These are phyloP conservation scores for Vinca minor DNA, from an alignment of 257 asterid species.

Conservation along the genomic window DNA sequence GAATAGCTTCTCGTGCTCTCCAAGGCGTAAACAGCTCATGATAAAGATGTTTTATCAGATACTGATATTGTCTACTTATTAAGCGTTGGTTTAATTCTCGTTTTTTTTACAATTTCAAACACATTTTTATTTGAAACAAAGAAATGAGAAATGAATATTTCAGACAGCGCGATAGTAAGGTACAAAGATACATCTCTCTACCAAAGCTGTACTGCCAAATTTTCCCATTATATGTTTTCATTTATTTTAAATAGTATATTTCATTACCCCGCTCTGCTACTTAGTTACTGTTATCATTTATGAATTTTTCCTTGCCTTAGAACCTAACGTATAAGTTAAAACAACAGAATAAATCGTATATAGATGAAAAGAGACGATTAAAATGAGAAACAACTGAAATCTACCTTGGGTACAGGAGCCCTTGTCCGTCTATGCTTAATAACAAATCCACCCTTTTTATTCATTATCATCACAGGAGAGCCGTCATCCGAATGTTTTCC, in stretches of 20 bases:
- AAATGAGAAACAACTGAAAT: neutral
- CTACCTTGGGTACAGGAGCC: constrained; percentile 78
- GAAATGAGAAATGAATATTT: too few relatives aligned
- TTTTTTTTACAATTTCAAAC: too few relatives aligned
- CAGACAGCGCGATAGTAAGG: too few relatives aligned
- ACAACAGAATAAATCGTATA: neutral
- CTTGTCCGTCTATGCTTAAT: constrained; percentile 53
- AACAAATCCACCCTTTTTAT: constrained; percentile 52
- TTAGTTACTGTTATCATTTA: neutral
- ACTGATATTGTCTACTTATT: too few relatives aligned
- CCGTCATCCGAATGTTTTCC: constrained; percentile 78
- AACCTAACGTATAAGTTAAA: neutral
- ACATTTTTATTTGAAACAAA: too few relatives aligned
- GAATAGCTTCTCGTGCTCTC: too few relatives aligned
- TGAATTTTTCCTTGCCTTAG: neutral
- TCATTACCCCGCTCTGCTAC: neutral
- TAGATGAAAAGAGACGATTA: neutral
- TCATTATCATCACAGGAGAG: constrained; percentile 51
- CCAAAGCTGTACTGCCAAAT: neutral
- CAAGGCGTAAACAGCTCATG: too few relatives aligned
- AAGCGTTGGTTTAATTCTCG: too few relatives aligned
- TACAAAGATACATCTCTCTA: too few relatives aligned
- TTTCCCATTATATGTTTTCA: neutral
- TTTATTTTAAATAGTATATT: neutral
- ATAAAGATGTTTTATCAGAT: too few relatives aligned